These are phyloP conservation scores for Nepenthes gracilis DNA, from an alignment of 148 eudicot species.

Conservation along the genomic window DNA sequence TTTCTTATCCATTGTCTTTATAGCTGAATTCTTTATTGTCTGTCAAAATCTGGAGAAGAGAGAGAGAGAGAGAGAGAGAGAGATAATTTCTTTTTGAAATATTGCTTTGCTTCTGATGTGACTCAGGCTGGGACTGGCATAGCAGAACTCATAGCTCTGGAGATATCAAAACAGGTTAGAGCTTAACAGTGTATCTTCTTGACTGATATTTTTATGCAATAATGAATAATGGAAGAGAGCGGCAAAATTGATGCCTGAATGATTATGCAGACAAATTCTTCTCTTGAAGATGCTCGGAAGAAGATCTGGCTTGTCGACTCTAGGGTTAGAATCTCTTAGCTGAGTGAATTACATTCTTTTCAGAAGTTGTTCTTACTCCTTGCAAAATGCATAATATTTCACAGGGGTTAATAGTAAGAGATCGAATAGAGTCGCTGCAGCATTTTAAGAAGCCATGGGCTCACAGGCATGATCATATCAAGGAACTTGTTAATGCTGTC, in stretches of 20 bases:
- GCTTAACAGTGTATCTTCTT: neutral
- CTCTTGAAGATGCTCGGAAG: slow-evolving; percentile 85
- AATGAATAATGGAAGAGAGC: too few relatives aligned
- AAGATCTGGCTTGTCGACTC: slow-evolving; percentile 95
- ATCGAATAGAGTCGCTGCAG: slow-evolving; percentile 69
- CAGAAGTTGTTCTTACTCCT: too few relatives aligned
- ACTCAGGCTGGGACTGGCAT: slow-evolving; percentile 94
- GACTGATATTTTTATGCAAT: too few relatives aligned
- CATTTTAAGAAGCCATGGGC: slow-evolving; percentile 98
- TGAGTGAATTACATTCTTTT: too few relatives aligned
- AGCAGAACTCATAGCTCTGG: slow-evolving; percentile 93
- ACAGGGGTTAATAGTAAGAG: slow-evolving; percentile 84
- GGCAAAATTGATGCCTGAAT: slow-evolving; percentile 2
- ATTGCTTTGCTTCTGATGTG: neutral
- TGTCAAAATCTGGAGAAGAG: neutral
- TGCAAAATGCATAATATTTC: neutral
- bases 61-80: neutral
- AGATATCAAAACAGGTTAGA: slow-evolving; percentile 94
- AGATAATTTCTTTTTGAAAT: neutral
- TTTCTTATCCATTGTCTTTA: neutral
- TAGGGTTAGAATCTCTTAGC: slow-evolving; percentile 33
- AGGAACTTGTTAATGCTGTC: slow-evolving; percentile 60
- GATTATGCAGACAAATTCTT: slow-evolving; percentile 54
- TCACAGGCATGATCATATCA: slow-evolving; percentile 86
- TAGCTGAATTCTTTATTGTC: neutral